Base-by-base conservation (phyloP, 805 yeast species). In the Komagataella mondaviorum region DNA sequence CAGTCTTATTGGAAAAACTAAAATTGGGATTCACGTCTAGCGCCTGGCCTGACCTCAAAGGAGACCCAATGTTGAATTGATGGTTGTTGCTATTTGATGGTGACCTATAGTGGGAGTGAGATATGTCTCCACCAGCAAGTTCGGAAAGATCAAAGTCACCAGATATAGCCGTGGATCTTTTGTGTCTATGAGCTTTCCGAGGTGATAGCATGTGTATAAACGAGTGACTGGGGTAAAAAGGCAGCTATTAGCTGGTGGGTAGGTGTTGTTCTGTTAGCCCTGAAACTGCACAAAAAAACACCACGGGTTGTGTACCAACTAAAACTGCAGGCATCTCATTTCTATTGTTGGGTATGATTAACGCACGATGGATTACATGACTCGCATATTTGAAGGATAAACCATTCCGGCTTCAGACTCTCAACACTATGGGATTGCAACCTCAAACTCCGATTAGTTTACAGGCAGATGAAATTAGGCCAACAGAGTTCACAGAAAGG, bases 111-210 rank as follows among this genome's bases (percentile, higher is more conserved):
- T 30, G 39, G 14, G 39, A 8, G 8, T 30, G 39, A 10, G 39
- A 30, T 10, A 30, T 6, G 39, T 30, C 39, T 8, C 39, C 39
- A 14, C 39, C 39, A 14, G 39, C 39, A 30, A 30, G 14, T 30
- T 30, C 39, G 39, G 39, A 30, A 39, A 64, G 50, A 57, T 85
- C 93, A 61, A 87, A 85, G 62, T 88, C 96, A 3, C 93, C 93
- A 6, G 93, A 85, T 6, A 88, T 83, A 0, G 96, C 96, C 20
- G 91, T 89, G 0, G 96, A 88, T 50, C 96, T 70, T 59, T 87
- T 78, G 60, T 88, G 96, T 47, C 86, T 77, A 66, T 88, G 96
- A 1, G 81, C 78, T 55, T 78, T 69, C 59, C 69, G 69, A 47
- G 23, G 50, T 20, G 23, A 17, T 44, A 20, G 23, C 46, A 44